Percentiles rank a stretch among this genome's conserved stretches.
Conservation (phyloP, 2,329 filamentous ascomycete species). For the Phialemonium atrogriseum region DNA sequence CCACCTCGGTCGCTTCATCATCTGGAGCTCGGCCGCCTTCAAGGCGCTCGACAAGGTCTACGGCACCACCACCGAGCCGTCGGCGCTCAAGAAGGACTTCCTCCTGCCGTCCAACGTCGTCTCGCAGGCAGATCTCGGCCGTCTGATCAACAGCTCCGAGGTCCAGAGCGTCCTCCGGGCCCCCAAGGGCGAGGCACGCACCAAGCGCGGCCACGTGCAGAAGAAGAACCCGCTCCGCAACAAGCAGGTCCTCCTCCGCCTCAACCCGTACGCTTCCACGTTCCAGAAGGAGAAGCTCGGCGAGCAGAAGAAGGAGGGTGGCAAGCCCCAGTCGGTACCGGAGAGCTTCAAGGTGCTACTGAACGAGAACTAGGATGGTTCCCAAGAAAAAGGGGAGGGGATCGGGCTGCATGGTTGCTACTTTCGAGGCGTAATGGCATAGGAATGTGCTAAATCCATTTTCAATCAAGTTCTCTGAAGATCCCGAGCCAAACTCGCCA, state of each 20-base stretch:
- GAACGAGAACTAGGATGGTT: constrained; percentile 13
- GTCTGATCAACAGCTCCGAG: constrained; percentile 98
- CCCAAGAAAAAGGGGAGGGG: constrained; percentile 1
- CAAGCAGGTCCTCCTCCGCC: constrained; percentile 96
- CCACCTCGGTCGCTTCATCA: constrained; percentile 96
- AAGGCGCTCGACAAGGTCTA: constrained; percentile 95
- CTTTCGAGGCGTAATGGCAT: constrained; percentile 4
- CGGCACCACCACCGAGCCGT: constrained; percentile 82
- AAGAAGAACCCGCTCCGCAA: constrained; percentile 99
- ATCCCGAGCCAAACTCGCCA: no score
- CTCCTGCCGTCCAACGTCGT: constrained; percentile 88
- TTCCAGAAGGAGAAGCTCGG: constrained; percentile 84
- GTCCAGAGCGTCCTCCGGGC: constrained; percentile 92
- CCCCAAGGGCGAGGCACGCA: constrained; percentile 80
- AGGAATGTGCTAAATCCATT: constrained; percentile 3
- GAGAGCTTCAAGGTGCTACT: constrained; percentile 14
- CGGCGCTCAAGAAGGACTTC: constrained; percentile 98
- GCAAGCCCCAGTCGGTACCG: constrained; percentile 13
- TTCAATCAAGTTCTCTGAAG: constrained; percentile 4
- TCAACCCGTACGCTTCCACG: constrained; percentile 94
- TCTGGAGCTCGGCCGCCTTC: constrained; percentile 98
- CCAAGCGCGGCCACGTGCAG: constrained; percentile 86
- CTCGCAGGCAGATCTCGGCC: constrained; percentile 87
- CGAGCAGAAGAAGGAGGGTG: constrained; percentile 29
- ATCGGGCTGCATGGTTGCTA: constrained; percentile 5